Evolutionary conservation across 441 rosid species (phyloP).

Genomic region (Hura crepitans): DNA sequence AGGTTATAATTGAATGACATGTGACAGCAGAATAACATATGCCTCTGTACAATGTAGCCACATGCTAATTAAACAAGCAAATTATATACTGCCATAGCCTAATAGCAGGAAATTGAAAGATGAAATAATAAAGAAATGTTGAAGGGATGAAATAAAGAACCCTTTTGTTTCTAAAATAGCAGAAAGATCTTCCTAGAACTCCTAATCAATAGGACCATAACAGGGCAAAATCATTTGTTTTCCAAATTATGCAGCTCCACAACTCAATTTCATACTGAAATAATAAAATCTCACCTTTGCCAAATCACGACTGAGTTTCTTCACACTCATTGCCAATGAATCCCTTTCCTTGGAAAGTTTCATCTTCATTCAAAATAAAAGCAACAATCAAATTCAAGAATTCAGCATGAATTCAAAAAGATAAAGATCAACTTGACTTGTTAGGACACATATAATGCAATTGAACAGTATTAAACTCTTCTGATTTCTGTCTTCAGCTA

Average conservation of each 20-base stretch:
- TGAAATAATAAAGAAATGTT: background rate
- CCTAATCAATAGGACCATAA: background rate
- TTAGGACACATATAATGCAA: background rate
- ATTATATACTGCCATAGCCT: background rate
- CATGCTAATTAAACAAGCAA: background rate
- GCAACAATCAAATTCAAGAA: constrained; percentile 8
- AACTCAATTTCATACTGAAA: constrained; percentile 8
- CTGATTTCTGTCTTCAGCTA: background rate
- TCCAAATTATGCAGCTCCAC: background rate
- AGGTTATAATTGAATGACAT: background rate
- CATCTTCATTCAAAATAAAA: constrained; percentile 34
- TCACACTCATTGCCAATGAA: constrained; percentile 55
- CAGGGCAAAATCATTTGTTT: background rate
- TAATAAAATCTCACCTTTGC: constrained; percentile 45
- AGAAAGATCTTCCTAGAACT: background rate
- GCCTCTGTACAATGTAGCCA: background rate
- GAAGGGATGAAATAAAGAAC: background rate
- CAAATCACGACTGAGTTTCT: constrained; percentile 73
- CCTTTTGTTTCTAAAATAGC: background rate
- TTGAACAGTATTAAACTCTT: background rate
- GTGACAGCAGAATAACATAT: background rate
- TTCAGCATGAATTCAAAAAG: background rate
- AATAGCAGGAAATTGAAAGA: background rate
- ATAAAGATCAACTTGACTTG: background rate
- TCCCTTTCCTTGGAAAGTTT: constrained; percentile 65